A percentile compares a stretch with the other conserved stretches of the same genome.
phyloP scores from a whole-genome alignment of 345 rosid genomes.

The Eucalyptus camaldulensis region DNA sequence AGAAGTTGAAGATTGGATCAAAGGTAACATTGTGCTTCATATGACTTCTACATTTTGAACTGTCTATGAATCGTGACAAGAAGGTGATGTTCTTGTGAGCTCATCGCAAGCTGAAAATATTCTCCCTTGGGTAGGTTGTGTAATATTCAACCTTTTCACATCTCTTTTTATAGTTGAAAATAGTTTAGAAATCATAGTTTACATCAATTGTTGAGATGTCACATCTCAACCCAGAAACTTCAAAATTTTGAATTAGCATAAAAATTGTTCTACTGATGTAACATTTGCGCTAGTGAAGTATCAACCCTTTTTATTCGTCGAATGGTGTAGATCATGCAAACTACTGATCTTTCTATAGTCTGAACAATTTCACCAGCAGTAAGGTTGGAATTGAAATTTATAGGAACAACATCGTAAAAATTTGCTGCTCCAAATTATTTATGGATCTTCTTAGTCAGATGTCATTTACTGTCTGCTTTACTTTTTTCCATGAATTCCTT shows the following conservation, averaged over 20 bases:
- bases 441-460: not conserved
- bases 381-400: not conserved
- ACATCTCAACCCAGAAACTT: not conserved
- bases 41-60: not conserved
- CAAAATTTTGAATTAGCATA: not conserved
- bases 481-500: not conserved
- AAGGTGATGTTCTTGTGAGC: not conserved
- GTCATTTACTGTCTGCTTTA: not conserved
- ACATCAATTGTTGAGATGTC: not conserved
- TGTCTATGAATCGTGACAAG: not conserved
- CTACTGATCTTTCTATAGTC: not conserved
- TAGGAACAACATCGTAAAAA: not conserved
- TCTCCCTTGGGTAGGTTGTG: not conserved
- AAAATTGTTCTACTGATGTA: not conserved
- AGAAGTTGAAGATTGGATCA: constrained; percentile 92
- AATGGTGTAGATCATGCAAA: not conserved
- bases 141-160: not conserved
- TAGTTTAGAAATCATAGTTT: not conserved
- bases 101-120: not conserved
- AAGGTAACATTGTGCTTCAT: constrained; percentile 34
- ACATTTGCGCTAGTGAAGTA: not conserved
- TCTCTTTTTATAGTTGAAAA: not conserved
- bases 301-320: not conserved
- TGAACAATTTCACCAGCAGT: not conserved
- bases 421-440: not conserved